Percentiles rank a stretch among this genome's conserved stretches.
These are phyloP conservation scores for Plasmodium cynomolgi DNA, from an alignment of 169 alveolate species.

Conservation along the genomic window DNA sequence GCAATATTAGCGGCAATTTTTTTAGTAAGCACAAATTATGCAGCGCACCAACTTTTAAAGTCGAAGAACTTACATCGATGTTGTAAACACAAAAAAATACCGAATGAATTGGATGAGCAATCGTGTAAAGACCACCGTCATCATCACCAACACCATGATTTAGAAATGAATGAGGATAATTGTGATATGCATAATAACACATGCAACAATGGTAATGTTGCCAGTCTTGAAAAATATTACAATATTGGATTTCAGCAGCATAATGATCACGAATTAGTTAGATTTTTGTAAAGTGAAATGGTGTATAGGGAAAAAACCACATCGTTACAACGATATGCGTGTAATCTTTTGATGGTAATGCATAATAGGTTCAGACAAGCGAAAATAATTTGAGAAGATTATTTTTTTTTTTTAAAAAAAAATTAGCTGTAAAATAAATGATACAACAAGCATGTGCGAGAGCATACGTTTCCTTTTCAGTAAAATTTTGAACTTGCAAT, in stretches of 20 bases:
- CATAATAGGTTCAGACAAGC: neutral
- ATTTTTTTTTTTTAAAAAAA: neutral
- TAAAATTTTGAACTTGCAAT: neutral
- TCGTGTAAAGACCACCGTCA: neutral
- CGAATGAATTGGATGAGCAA: neutral
- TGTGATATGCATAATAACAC: neutral
- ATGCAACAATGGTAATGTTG: neutral
- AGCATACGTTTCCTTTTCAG: neutral
- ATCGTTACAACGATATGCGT: neutral
- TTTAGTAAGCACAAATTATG: constrained; percentile 35
- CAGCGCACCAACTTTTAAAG: constrained; percentile 23
- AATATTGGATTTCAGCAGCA: constrained; percentile 2
- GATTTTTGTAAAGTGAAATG: constrained; percentile 7
- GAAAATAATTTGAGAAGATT: neutral
- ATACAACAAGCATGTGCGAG: neutral
- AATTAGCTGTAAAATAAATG: neutral
- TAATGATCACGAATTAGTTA: constrained; percentile 29
- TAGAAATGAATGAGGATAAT: neutral
- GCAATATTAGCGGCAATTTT: constrained; percentile 7
- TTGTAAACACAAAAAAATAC: constrained; percentile 3
- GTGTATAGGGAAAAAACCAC: neutral
- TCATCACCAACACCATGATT: neutral
- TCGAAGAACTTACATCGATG: constrained; percentile 35
- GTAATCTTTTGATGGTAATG: neutral
- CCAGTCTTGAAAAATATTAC: neutral